Percentiles rank a stretch among this genome's conserved stretches.
Evolutionary conservation across 768 basidiomycete genomes (phyloP).

Genomic region (Suillus alpinus): DNA sequence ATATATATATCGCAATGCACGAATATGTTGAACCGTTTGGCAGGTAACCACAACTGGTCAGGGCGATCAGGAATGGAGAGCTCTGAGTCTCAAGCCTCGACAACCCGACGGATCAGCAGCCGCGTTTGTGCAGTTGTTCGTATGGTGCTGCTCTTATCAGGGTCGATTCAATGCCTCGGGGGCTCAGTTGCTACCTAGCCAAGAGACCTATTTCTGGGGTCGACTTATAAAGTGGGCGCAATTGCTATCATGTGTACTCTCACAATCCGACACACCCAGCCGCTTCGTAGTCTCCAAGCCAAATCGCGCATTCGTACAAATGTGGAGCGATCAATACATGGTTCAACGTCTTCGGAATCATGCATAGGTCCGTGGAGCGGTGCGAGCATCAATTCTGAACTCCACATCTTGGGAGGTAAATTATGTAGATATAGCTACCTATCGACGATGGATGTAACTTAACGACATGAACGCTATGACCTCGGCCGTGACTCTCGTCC

Average conservation of each 20-base stretch:
- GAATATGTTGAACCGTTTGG: constrained; percentile 22
- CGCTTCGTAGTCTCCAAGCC: not conserved
- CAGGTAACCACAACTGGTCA: not conserved
- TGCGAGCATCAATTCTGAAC: not conserved
- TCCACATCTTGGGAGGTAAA: not conserved
- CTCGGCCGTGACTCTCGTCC: constrained; percentile 9
- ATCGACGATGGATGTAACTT: not conserved
- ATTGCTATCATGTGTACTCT: not conserved
- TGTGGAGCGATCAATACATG: not conserved
- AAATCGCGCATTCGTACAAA: not conserved
- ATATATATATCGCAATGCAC: constrained; percentile 33
- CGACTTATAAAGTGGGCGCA: not conserved
- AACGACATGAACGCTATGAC: not conserved
- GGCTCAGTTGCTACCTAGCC: not conserved
- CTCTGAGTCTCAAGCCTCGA: not conserved
- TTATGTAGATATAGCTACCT: not conserved
- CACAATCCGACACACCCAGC: not conserved
- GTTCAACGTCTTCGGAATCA: not conserved
- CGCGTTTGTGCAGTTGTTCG: not conserved
- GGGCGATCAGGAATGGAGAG: not conserved
- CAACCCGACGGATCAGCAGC: not conserved
- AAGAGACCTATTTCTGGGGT: not conserved
- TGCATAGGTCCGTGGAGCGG: not conserved
- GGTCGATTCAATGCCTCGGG: not conserved
- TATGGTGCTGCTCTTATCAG: not conserved